These are phyloP conservation scores for Eucalyptus curtisii DNA, from an alignment of 345 rosid genomes.

Conservation along the genomic window DNA sequence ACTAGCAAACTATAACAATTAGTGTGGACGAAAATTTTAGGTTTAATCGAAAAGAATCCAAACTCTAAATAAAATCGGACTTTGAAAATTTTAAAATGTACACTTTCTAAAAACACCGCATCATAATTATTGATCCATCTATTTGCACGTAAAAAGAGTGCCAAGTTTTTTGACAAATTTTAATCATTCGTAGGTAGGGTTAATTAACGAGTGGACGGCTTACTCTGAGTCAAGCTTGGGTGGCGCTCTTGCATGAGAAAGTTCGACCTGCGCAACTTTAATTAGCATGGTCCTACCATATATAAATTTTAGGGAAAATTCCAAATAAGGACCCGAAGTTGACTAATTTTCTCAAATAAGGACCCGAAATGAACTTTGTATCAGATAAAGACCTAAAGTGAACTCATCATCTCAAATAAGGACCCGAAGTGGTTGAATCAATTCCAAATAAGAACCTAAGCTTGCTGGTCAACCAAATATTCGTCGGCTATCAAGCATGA, in stretches of 20 bases:
- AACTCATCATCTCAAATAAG: too few species aligned
- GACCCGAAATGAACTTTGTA: too few species aligned
- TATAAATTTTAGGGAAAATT: too few species aligned
- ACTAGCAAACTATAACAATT: neutral
- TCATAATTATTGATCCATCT: neutral
- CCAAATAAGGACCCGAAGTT: too few species aligned
- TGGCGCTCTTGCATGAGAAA: neutral
- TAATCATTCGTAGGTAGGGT: neutral
- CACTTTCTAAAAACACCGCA: neutral
- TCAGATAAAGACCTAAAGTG: too few species aligned
- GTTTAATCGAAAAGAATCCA: neutral
- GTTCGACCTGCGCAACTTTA: neutral
- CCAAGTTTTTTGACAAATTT: neutral
- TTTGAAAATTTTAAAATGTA: neutral
- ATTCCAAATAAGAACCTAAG: too few species aligned
- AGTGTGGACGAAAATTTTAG: neutral
- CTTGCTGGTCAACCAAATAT: too few species aligned
- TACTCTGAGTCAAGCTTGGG: neutral
- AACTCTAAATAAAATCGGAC: neutral
- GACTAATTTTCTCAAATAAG: too few species aligned
- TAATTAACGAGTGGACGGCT: neutral
- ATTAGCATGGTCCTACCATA: neutral
- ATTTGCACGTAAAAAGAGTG: neutral
- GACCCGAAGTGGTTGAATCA: too few species aligned
- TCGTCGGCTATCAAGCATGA: too few species aligned